Conservation (phyloP, 2,329 filamentous ascomycete species). For the Biscogniauxia marginata region DNA sequence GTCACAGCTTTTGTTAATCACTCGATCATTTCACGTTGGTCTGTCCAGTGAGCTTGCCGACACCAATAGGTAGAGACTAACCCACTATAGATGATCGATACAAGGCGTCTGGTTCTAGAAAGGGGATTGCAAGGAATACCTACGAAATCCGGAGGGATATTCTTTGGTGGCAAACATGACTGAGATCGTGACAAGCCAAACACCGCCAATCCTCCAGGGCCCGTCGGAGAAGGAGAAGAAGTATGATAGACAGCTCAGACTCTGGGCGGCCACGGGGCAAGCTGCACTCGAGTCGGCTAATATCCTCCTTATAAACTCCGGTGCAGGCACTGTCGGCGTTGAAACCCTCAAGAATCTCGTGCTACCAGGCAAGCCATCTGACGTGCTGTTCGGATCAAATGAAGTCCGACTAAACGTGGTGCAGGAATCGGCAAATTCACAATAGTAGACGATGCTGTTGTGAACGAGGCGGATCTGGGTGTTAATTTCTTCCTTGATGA, state of each 20-base stretch:
- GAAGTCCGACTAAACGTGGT: constrained; percentile 17
- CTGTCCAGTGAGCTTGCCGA: not conserved
- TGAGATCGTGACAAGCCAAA: constrained; percentile 44
- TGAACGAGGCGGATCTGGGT: constrained; percentile 81
- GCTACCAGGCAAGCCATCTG: constrained; percentile 61
- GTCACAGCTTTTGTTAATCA: not conserved
- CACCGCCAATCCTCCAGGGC: constrained; percentile 48
- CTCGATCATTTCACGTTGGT: not conserved
- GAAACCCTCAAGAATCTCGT: constrained; percentile 98
- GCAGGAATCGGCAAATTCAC: constrained; percentile 84
- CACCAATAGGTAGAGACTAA: not conserved
- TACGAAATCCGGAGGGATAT: not conserved
- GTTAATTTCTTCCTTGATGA: constrained; percentile 97
- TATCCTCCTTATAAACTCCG: constrained; percentile 86
- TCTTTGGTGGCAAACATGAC: constrained; percentile 37
- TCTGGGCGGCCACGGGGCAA: constrained; percentile 94
- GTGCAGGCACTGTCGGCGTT: constrained; percentile 80
- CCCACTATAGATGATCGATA: not conserved
- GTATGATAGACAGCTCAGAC: constrained; percentile 90
- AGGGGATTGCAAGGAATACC: not conserved
- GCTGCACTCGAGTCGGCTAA: constrained; percentile 86
- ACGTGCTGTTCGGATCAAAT: not conserved
- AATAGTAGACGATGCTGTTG: constrained; percentile 76
- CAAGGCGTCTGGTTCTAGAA: not conserved
- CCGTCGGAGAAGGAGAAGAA: constrained; percentile 67